Evolutionary conservation across 2,329 filamentous ascomycete species (phyloP).

Genomic region (Thelonectria discophora): DNA sequence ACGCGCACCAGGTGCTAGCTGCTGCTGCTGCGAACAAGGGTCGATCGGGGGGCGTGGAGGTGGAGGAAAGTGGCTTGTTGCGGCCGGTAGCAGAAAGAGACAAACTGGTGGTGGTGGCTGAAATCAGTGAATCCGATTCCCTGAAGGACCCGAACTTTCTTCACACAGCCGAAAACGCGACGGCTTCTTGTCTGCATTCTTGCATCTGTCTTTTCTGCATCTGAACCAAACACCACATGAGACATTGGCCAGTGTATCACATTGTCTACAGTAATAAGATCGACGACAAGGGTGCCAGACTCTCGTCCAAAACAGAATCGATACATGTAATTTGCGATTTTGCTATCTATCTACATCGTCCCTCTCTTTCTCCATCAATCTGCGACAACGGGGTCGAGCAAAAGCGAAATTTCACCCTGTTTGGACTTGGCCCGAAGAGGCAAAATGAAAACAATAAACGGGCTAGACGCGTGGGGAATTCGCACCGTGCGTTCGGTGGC

Average conservation of each 20-base stretch:
- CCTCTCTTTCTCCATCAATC: too few species aligned
- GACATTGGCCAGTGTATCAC: constrained; percentile 4
- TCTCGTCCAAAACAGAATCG: constrained; percentile 5
- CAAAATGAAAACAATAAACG: background rate
- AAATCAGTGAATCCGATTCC: constrained; percentile 15
- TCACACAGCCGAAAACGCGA: too few species aligned
- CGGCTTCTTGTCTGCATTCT: too few species aligned
- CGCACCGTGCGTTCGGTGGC: background rate
- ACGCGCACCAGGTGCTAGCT: constrained; percentile 37
- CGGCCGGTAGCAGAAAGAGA: too few species aligned
- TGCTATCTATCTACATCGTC: too few species aligned
- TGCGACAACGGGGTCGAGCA: constrained; percentile 15
- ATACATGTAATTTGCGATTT: constrained; percentile 20
- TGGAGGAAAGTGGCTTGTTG: constrained; percentile 11
- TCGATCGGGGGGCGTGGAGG: constrained; percentile 23
- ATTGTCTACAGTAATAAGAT: constrained; percentile 17
- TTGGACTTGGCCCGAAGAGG: constrained; percentile 1
- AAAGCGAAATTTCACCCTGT: constrained; percentile 25
- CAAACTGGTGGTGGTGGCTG: constrained; percentile 8
- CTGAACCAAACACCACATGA: too few species aligned
- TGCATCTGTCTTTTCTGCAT: too few species aligned
- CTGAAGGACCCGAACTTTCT: too few species aligned
- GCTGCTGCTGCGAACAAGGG: constrained; percentile 35
- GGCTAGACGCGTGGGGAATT: too few species aligned
- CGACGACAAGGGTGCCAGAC: constrained; percentile 20